Evolutionary conservation across 208 protist genomes (phyloP).

Genomic region (Tritrichomonas musculus): DNA sequence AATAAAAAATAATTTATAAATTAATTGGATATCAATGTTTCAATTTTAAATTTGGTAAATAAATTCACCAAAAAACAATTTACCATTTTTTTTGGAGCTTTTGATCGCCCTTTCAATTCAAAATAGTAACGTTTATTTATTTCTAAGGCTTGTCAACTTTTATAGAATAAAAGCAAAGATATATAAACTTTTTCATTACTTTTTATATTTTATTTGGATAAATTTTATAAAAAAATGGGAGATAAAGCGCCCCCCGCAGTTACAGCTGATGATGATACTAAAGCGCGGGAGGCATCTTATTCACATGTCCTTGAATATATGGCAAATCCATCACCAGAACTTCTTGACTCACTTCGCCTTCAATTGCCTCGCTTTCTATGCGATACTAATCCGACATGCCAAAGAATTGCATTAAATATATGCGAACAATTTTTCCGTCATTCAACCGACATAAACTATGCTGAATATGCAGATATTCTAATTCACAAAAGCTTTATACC

Average conservation of each 20-base stretch:
- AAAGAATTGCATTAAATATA: not conserved
- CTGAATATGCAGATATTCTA: not conserved
- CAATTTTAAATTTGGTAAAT: too few relatives aligned
- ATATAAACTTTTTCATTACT: too few relatives aligned
- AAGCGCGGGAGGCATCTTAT: not conserved
- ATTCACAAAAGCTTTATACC: not conserved
- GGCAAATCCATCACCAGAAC: not conserved
- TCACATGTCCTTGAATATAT: not conserved
- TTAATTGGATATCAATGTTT: too few relatives aligned
- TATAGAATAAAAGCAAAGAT: too few relatives aligned
- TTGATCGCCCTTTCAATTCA: too few relatives aligned
- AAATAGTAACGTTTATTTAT: too few relatives aligned
- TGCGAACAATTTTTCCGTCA: not conserved
- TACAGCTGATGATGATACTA: too few relatives aligned
- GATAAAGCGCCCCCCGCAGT: not conserved
- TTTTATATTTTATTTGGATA: too few relatives aligned
- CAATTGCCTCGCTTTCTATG: not conserved
- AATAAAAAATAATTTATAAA: too few relatives aligned
- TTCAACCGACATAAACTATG: not conserved
- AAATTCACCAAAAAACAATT: too few relatives aligned
- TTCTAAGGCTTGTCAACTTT: too few relatives aligned
- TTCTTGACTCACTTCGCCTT: not conserved
- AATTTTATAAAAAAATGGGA: not conserved
- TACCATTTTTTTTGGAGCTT: too few relatives aligned
- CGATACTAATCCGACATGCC: not conserved